These are phyloP conservation scores for Termitomyces sp. DNA, from an alignment of 768 basidiomycete species.

Conservation along the genomic window DNA sequence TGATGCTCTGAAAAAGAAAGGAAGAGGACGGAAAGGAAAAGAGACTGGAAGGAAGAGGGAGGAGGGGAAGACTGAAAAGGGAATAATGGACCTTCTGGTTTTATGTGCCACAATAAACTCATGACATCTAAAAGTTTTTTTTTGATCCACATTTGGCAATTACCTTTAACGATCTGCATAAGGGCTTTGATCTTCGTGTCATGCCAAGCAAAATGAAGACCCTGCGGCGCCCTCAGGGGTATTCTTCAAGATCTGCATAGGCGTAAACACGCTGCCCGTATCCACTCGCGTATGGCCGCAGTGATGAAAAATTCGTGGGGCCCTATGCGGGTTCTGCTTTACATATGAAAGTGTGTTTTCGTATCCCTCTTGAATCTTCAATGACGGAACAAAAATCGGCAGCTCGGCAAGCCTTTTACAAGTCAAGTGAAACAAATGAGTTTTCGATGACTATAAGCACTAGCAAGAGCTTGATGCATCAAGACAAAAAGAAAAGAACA, in stretches of 20 bases:
- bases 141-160: background rate
- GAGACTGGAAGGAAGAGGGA: conserved; percentile 9
- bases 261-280: background rate
- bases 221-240: background rate
- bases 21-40: conserved; percentile 11
- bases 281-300: background rate
- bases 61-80: background rate
- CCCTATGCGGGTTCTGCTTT: background rate
- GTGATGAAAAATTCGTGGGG: background rate
- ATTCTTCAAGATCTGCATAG: background rate
- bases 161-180: background rate
- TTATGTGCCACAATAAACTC: conserved; percentile 1
- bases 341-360: background rate
- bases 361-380: background rate
- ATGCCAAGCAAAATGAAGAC: background rate
- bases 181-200: background rate
- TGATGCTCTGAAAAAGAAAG: conserved; percentile 12
- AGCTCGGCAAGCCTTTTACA: background rate
- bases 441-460: background rate
- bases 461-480: background rate
- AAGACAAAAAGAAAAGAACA: background rate
- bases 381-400: background rate
- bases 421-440: background rate
- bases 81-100: background rate
- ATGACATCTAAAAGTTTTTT: conserved; percentile 1